phyloP scores from a whole-genome alignment of 2,329 filamentous ascomycete genomes.

The Teratosphaeria epicoccoides region DNA sequence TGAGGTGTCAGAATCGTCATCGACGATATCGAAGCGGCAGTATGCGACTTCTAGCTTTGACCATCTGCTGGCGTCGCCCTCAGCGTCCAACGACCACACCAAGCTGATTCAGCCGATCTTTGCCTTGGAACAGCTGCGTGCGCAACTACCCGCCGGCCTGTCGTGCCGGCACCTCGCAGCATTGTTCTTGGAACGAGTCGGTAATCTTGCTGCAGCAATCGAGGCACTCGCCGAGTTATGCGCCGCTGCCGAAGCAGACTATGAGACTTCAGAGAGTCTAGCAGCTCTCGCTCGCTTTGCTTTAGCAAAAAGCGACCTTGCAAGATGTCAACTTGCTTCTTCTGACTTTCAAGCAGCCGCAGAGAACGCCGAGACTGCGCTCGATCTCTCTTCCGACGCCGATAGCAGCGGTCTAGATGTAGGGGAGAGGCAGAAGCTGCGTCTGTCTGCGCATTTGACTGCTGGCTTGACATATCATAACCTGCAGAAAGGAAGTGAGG shows the following conservation, averaged over 20 bases:
- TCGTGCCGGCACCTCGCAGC: constrained; percentile 67
- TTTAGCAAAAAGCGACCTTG: constrained; percentile 75
- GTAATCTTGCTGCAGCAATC: constrained; percentile 56
- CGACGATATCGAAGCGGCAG: constrained; percentile 61
- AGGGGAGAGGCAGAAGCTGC: constrained; percentile 57
- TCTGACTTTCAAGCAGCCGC: constrained; percentile 56
- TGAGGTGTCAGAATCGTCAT: constrained; percentile 74
- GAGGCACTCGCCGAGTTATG: constrained; percentile 57
- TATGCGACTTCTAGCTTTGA: constrained; percentile 79
- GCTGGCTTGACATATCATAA: constrained; percentile 76
- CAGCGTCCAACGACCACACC: constrained; percentile 42
- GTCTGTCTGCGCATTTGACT: constrained; percentile 76
- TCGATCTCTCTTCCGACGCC: constrained; percentile 67
- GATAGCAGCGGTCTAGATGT: constrained; percentile 50
- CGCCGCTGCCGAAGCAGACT: constrained; percentile 62
- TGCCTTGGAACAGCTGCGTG: constrained; percentile 69
- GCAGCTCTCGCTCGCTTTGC: constrained; percentile 65
- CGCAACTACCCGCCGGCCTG: constrained; percentile 59
- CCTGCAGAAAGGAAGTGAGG: constrained; percentile 51
- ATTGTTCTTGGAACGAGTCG: constrained; percentile 70
- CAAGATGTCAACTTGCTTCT: constrained; percentile 67
- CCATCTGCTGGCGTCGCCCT: constrained; percentile 51
- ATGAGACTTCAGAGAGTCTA: constrained; percentile 70
- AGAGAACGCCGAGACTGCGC: constrained; percentile 68
- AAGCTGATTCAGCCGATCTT: constrained; percentile 76